Conservation (phyloP, 371 early-diverging fungal species). For the Conidiobolus coronatus region DNA sequence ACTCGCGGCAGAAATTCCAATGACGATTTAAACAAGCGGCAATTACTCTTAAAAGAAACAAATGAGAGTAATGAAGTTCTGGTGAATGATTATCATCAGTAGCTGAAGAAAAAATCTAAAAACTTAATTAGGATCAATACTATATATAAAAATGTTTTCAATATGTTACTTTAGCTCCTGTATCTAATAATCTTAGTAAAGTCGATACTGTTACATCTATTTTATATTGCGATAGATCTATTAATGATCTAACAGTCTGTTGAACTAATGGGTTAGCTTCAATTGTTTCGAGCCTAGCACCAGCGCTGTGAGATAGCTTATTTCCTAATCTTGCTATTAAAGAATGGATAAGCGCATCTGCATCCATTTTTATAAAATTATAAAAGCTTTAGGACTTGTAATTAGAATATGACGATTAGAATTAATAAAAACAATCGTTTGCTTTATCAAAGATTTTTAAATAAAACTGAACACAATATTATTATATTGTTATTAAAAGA, state of each 20-base stretch:
- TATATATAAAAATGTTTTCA: background rate
- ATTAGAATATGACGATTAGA: too few species aligned
- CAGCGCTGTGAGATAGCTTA: constrained; percentile 25
- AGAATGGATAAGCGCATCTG: constrained; percentile 15
- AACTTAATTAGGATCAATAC: background rate
- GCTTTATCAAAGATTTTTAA: too few species aligned
- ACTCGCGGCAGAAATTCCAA: constrained; percentile 35
- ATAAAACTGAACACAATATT: too few species aligned
- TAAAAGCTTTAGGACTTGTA: too few species aligned
- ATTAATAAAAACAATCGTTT: too few species aligned
- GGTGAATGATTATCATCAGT: background rate
- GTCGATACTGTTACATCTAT: constrained; percentile 26
- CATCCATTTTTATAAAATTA: background rate
- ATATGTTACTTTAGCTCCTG: constrained; percentile 29
- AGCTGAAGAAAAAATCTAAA: background rate
- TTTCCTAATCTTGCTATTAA: constrained; percentile 23
- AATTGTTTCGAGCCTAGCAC: constrained; percentile 23
- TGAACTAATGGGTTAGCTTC: constrained; percentile 39
- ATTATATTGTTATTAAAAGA: too few species aligned
- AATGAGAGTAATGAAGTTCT: constrained; percentile 14
- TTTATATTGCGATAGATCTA: constrained; percentile 37
- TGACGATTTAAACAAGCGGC: constrained; percentile 47
- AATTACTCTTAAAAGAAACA: constrained; percentile 40
- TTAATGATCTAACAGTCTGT: constrained; percentile 35
- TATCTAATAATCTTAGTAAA: constrained; percentile 26